phyloP scores from a whole-genome alignment of 768 basidiomycete species.

The Cubamyces sp. region DNA sequence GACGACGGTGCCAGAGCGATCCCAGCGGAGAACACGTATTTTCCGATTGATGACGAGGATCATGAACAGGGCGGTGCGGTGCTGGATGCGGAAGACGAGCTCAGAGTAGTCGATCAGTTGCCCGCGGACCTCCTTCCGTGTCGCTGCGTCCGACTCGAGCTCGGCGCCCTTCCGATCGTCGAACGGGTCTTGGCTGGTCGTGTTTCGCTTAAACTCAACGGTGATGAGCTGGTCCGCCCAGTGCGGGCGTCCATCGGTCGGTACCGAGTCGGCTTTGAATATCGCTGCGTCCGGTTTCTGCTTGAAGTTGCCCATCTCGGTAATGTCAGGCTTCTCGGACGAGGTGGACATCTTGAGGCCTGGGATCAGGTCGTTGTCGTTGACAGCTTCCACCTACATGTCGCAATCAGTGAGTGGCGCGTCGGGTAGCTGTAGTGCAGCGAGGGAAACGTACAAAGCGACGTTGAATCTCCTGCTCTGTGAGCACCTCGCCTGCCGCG shows the following conservation, averaged over 20 bases:
- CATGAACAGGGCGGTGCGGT: conserved; percentile 3
- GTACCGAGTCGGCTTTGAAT: neutral
- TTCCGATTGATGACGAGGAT: conserved; percentile 4
- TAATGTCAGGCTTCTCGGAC: neutral
- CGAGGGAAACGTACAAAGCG: neutral
- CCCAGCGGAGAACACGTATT: conserved; percentile 11
- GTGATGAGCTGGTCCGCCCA: neutral
- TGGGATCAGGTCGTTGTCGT: neutral
- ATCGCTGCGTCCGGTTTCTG: neutral
- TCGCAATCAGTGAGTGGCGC: neutral
- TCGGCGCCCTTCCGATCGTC: neutral
- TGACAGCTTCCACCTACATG: neutral
- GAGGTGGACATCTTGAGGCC: neutral
- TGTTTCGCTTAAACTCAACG: neutral
- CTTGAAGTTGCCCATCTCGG: neutral
- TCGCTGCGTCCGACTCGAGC: neutral
- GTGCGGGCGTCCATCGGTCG: too few species aligned
- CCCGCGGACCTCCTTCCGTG: neutral
- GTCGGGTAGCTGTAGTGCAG: neutral
- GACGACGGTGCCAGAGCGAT: conserved; percentile 4
- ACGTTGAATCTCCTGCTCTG: neutral
- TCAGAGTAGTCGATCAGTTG: conserved; percentile 9
- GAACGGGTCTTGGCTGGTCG: neutral
- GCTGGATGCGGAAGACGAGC: conserved; percentile 1
- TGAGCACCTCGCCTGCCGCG: neutral